Evolutionary conservation across 2,329 filamentous ascomycete genomes (phyloP).

Genomic region (Fusarium napiforme): DNA sequence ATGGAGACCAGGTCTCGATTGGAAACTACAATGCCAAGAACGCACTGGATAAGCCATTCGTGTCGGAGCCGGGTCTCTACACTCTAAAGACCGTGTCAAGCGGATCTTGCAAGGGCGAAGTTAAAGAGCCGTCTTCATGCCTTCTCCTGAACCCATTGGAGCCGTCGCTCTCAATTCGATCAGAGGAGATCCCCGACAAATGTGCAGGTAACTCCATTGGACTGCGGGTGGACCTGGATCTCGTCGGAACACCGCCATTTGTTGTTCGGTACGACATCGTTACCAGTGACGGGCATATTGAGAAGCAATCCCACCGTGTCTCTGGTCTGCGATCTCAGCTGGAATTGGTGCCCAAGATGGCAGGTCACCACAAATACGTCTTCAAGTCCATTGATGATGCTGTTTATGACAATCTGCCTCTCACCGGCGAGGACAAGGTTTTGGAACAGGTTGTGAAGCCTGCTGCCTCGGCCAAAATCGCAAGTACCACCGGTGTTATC

Average conservation of each 20-base stretch:
- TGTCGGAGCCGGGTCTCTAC: conserved; percentile 86
- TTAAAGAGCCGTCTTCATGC: conserved; percentile 94
- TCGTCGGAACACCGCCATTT: conserved; percentile 94
- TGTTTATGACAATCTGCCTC: conserved; percentile 76
- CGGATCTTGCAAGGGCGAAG: conserved; percentile 84
- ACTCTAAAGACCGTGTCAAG: conserved; percentile 83
- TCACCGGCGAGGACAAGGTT: conserved; percentile 70
- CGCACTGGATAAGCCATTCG: conserved; percentile 70
- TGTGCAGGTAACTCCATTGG: conserved; percentile 95
- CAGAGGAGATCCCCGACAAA: conserved; percentile 90
- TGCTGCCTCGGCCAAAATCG: conserved; percentile 82
- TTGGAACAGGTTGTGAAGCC: conserved; percentile 94
- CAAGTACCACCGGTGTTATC: conserved; percentile 63
- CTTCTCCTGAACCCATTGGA: conserved; percentile 90
- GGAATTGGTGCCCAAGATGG: conserved; percentile 81
- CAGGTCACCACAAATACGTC: conserved; percentile 87
- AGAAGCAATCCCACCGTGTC: conserved; percentile 67
- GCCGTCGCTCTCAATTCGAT: conserved; percentile 77
- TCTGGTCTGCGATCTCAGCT: conserved; percentile 83
- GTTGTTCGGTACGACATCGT: conserved; percentile 80
- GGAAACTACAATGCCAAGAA: conserved; percentile 71
- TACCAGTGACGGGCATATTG: conserved; percentile 65
- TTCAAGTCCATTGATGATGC: conserved; percentile 85
- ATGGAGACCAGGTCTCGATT: conserved; percentile 67
- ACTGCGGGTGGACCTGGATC: conserved; percentile 85